Evolutionary conservation across 163 green algal genomes (phyloP), one percentile per base, ranked within the genome.

Genomic region (Scenedesmus sp.): DNA sequence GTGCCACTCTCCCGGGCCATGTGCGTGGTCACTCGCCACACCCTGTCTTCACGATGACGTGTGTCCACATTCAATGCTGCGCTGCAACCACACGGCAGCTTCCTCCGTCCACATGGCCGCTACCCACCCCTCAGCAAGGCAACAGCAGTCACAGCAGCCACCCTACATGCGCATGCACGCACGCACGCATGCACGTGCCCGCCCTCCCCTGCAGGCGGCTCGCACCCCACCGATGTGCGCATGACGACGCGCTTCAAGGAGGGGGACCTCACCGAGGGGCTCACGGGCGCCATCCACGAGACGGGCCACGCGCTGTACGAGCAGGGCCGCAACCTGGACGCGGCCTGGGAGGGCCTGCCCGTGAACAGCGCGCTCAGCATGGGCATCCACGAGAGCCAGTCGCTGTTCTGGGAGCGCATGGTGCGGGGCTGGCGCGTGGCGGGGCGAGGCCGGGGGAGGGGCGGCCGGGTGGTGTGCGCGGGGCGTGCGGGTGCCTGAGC

Each of bases 181-280:
- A n/a, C 10, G 59, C 65, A 33, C 4, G 4, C 65, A 40, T 37
- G 15, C 56, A 56, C 49, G 15, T 56, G 49, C 49, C n/a, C n/a
- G n/a, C n/a, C n/a, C 49, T 20, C 49, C 12, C 20, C 65, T 42
- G 83, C 85, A 90, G 85, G 89, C 89, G 95, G 96, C 68, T 40
- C 93, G 0, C 94, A 97, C 91, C 96, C 96, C 6, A 97, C 93
- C 6, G 97, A 99, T 88, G 97, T 99, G 70, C 93, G 97, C 49
- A 98, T 99, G 96, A 99, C 98, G 6, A 99, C 96, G 0, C 96
- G 98, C 37, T 99, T 98, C 95, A 98, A 99, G 90, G 90, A 95
- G 83, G 87, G 95, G 10, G 94, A 97, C 86, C 68, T 99, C 26
- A 95, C 93, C 2, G 96, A 98, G 90, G 96, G 95, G 15, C 90